Percentiles rank a stretch among this genome's conserved stretches.
Evolutionary conservation across 441 rosid genomes (phyloP).

Genomic region (Syzygium syzygioides): DNA sequence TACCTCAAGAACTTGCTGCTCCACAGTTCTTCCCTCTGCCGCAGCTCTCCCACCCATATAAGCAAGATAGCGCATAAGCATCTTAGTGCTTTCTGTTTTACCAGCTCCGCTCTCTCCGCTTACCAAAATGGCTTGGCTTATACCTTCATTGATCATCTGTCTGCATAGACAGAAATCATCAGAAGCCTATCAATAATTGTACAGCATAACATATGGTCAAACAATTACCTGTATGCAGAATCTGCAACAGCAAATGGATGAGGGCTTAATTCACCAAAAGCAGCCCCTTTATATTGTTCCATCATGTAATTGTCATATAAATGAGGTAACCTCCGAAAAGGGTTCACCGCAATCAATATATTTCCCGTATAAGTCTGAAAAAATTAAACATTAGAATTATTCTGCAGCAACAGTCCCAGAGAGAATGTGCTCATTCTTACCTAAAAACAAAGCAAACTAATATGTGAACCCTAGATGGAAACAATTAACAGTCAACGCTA

Average conservation of each 20-base stretch:
- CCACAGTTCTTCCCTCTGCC: conserved; percentile 58
- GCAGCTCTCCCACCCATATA: conserved; percentile 63
- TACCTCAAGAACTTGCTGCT: conserved; percentile 80
- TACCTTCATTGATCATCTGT: conserved; percentile 61
- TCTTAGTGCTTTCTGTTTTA: conserved; percentile 78
- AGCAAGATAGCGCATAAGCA: conserved; percentile 74
- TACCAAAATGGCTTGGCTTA: conserved; percentile 67
- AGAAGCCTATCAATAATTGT: conserved; percentile 2
- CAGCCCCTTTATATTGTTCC: conserved; percentile 54
- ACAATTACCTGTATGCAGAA: conserved; percentile 57
- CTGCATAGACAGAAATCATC: conserved; percentile 27
- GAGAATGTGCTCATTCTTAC: background rate
- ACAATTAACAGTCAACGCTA: background rate
- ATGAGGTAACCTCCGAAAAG: conserved; percentile 62
- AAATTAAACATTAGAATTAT: conserved; percentile 3
- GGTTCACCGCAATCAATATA: conserved; percentile 73
- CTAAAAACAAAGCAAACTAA: background rate
- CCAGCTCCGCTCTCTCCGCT: conserved; percentile 91
- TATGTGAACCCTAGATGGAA: background rate
- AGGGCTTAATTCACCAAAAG: conserved; percentile 64
- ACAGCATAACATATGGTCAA: background rate
- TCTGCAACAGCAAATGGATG: conserved; percentile 84
- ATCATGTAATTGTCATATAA: conserved; percentile 50
- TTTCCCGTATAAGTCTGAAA: conserved; percentile 75
- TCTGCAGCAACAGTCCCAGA: background rate